Conservation (phyloP, 2,329 filamentous ascomycete species). For the Tolypocladium sp. region DNA sequence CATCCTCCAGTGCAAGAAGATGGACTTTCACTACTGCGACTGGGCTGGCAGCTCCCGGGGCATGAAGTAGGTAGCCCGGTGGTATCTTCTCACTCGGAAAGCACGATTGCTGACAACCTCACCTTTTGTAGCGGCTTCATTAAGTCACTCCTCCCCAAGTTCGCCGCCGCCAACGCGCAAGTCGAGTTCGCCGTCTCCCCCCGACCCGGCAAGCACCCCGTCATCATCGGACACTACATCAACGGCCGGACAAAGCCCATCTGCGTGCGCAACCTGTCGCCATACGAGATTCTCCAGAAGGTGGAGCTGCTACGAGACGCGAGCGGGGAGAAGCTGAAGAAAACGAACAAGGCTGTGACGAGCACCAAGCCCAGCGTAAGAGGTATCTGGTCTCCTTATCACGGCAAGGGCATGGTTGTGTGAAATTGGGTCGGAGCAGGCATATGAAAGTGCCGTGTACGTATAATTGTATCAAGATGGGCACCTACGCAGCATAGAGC, state of each 20-base stretch:
- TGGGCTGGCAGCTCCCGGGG: conserved; percentile 86
- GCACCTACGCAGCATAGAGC: conserved; percentile 16
- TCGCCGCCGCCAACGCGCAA: conserved; percentile 73
- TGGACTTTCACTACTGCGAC: conserved; percentile 97
- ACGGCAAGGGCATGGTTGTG: conserved; percentile 48
- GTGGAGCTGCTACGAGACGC: conserved; percentile 62
- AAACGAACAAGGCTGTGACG: conserved; percentile 52
- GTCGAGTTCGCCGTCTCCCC: conserved; percentile 90
- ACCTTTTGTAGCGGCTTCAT: conserved; percentile 62
- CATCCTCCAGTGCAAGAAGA: conserved; percentile 90
- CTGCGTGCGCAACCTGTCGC: conserved; percentile 80
- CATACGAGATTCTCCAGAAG: conserved; percentile 74
- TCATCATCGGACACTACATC: conserved; percentile 85
- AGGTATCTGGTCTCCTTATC: conserved; percentile 64
- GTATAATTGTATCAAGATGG: conserved; percentile 17
- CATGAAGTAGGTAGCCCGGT: conserved; percentile 65
- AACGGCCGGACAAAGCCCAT: conserved; percentile 80
- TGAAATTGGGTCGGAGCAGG: conserved; percentile 17
- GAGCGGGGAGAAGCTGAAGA: conserved; percentile 64
- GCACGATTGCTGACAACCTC: not conserved
- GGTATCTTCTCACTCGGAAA: not conserved
- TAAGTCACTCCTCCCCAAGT: conserved; percentile 62
- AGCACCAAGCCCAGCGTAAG: conserved; percentile 58
- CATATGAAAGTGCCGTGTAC: not conserved
- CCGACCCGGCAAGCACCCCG: conserved; percentile 79